A percentile compares a stretch with the other conserved stretches of the same genome.
Evolutionary conservation across 2,329 filamentous ascomycete genomes (phyloP).

Genomic region (Exophiala sp.): DNA sequence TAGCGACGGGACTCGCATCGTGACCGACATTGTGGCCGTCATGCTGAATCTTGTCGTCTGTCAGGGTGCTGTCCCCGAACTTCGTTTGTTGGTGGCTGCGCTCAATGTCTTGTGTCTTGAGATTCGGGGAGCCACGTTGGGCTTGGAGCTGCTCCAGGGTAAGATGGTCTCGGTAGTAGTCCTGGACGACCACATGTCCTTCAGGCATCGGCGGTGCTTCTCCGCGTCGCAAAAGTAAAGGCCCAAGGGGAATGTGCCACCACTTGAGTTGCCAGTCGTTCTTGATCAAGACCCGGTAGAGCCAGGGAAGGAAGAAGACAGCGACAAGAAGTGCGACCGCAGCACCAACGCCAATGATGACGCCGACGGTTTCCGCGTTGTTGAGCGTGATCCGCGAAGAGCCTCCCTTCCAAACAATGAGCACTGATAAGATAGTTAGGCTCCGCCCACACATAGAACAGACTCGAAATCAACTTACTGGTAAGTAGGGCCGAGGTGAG

Average conservation of each 20-base stretch:
- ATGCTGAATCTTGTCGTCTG: neutral
- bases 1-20: neutral
- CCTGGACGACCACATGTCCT: conserved; percentile 1
- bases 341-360: conserved; percentile 8
- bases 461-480: neutral
- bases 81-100: neutral
- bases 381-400: conserved; percentile 1
- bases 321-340: conserved; percentile 10
- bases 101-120: neutral
- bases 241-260: conserved; percentile 13
- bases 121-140: neutral
- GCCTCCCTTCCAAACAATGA: conserved; percentile 22
- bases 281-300: conserved; percentile 12
- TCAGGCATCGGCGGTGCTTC: conserved; percentile 1
- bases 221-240: conserved; percentile 4
- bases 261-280: conserved; percentile 12
- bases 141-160: conserved; percentile 11
- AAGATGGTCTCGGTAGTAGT: conserved; percentile 14
- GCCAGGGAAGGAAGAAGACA: conserved; percentile 17
- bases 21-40: neutral
- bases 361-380: conserved; percentile 7
- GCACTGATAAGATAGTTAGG: conserved; percentile 1
- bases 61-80: neutral
- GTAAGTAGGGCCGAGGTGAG: conserved; percentile 14
- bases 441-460: too few relatives aligned